Evolutionary conservation across 176 grass and related monocot species (phyloP).

Genomic region (Zea mays): DNA sequence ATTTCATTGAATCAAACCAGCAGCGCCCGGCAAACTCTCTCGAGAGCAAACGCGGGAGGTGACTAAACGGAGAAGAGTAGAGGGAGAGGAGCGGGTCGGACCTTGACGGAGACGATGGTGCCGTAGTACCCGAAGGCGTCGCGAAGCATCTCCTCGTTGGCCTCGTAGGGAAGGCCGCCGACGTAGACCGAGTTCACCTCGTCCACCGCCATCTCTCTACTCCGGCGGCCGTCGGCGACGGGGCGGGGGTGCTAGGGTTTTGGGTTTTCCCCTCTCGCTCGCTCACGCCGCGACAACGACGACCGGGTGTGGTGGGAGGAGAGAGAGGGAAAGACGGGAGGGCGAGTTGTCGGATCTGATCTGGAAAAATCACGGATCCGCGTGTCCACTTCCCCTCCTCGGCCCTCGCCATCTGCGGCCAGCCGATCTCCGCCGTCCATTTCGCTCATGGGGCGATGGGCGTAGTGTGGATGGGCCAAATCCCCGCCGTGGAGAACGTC

Average conservation of each 20-base stretch:
- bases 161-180: conserved; percentile 76
- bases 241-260: conserved; percentile 43
- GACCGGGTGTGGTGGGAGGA: not conserved
- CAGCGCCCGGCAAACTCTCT: not conserved
- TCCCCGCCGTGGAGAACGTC: not conserved
- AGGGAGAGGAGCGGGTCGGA: not conserved
- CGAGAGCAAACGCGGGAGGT: not conserved
- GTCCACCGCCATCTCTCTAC: conserved; percentile 55
- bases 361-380: conserved; percentile 6
- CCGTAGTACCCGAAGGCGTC: conserved; percentile 61
- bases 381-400: not conserved
- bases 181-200: conserved; percentile 83
- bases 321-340: not conserved
- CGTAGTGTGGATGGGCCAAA: not conserved
- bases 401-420: not conserved
- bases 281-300: conserved; percentile 23
- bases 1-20: not conserved
- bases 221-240: conserved; percentile 16
- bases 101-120: conserved; percentile 75
- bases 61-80: not conserved
- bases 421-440: conserved; percentile 24
- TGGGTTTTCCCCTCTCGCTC: conserved; percentile 16
- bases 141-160: conserved; percentile 63
- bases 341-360: conserved; percentile 34
- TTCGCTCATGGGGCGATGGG: not conserved